Base-by-base conservation (phyloP, 2,329 filamentous ascomycete genomes). In the Ploettnerulaceae sp. region DNA sequence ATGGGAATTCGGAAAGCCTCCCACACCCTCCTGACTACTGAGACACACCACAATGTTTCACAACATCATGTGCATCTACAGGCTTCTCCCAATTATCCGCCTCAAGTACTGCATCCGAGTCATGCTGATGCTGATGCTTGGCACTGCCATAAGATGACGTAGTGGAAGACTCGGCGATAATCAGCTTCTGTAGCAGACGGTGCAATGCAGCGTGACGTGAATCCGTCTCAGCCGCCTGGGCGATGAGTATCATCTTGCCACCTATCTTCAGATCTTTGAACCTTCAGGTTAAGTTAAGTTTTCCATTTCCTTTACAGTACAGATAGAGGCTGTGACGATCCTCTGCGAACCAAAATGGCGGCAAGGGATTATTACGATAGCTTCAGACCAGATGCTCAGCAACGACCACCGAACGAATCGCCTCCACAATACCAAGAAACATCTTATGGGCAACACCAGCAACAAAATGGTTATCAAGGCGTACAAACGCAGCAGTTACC, bases 321-420 rank as follows among this genome's bases (percentile, higher is more conserved):
- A 17, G 26, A 26, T n/a, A 38, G 7, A 17, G 7, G 15, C 14
- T 3, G 36, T 18, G 28, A 20, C 36, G 15, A 14, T 28, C n/a
- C n/a, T 28, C 25, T 28, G 25, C 25, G 25, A 28, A 20, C 15
- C 21, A 47, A 49, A 35, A 56, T 56, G 54, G 40, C 54, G 26
- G 52, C 54, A 17, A 40, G 51, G 28, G 54, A 57, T 28, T 57
- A 57, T 28, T 57, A 53, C 48, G 29, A 48, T 29, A 49, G 45
- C 17, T 51, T 47, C 43, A 48, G 47, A 32, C 39, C 42, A 7
- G 12, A 29, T 8, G 12, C 26, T 7, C 48, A 43, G 11, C 14
- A 20, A 14, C 25, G 25, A 28, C 7, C 25, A 7, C 40, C 40
- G 11, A 35, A 48, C 20, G 20, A 42, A 17, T 45, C 45, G 33